A percentile compares a stretch with the other conserved stretches of the same genome.
These are phyloP conservation scores for Capillidium heterosporum DNA, from an alignment of 371 early-diverging fungal species.

Conservation along the genomic window DNA sequence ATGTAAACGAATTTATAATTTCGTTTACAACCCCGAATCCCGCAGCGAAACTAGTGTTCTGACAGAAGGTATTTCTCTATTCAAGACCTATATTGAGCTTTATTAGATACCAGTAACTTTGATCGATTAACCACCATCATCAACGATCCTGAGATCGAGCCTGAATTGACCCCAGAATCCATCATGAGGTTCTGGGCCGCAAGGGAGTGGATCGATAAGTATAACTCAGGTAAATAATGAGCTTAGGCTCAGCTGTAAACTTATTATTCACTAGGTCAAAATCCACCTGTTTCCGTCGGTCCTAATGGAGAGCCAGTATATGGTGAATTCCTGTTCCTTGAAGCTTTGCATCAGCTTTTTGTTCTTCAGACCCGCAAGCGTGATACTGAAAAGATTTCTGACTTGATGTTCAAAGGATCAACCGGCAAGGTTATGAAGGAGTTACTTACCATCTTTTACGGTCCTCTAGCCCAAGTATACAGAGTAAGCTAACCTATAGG, in stretches of 20 bases:
- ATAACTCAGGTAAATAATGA: constrained; percentile 6
- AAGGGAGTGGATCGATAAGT: constrained; percentile 5
- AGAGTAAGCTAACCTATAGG: constrained; percentile 9
- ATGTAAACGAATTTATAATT: constrained; percentile 33
- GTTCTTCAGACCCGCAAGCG: constrained; percentile 7
- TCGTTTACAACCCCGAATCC: constrained; percentile 18
- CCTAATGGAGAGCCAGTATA: background rate
- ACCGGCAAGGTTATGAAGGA: constrained; percentile 42
- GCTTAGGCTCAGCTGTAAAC: constrained; percentile 2
- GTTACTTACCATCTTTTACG: constrained; percentile 37
- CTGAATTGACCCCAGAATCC: constrained; percentile 7
- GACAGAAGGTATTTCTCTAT: background rate
- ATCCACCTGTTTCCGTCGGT: constrained; percentile 7
- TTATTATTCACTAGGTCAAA: constrained; percentile 19
- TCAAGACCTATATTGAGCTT: too few relatives aligned
- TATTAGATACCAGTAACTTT: background rate
- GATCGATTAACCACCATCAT: constrained; percentile 8
- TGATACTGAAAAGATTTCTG: constrained; percentile 31
- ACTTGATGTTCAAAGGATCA: constrained; percentile 35
- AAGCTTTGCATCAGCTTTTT: constrained; percentile 12
- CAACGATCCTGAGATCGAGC: constrained; percentile 6
- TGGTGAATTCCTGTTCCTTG: constrained; percentile 2
- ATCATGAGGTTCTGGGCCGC: background rate
- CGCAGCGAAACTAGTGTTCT: constrained; percentile 10
- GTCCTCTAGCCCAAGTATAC: constrained; percentile 41